Conservation (phyloP, 2,329 filamentous ascomycete genomes). For the Fusarium metavorans region DNA sequence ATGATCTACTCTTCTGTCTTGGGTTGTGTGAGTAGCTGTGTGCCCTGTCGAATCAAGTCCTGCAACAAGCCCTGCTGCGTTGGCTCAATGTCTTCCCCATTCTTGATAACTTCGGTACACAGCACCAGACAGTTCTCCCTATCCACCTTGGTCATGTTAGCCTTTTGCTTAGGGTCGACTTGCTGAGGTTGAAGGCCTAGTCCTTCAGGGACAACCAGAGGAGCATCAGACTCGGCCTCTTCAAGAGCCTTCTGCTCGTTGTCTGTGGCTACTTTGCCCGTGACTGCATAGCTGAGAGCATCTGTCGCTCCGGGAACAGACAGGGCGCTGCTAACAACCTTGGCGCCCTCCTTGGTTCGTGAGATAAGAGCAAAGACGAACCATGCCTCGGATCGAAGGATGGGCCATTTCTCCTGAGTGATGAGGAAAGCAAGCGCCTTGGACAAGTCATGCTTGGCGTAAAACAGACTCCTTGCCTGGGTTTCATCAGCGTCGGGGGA, state of each 20-base stretch:
- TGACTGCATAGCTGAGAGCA: constrained; percentile 62
- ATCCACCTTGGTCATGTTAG: constrained; percentile 64
- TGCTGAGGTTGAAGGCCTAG: constrained; percentile 61
- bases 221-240: constrained; percentile 15
- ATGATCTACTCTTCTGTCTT: constrained; percentile 28
- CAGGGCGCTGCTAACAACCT: constrained; percentile 58
- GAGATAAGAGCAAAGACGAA: constrained; percentile 73
- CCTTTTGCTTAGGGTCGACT: constrained; percentile 56
- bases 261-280: constrained; percentile 51
- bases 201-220: constrained; percentile 45
- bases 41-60: constrained; percentile 63
- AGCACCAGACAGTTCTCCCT: constrained; percentile 72
- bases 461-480: constrained; percentile 54
- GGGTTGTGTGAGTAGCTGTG: constrained; percentile 54
- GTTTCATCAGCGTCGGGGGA: neutral
- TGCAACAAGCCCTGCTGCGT: constrained; percentile 57
- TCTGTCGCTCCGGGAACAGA: constrained; percentile 56
- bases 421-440: constrained; percentile 64
- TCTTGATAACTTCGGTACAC: constrained; percentile 65
- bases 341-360: constrained; percentile 62
- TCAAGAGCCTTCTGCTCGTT: constrained; percentile 30
- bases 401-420: constrained; percentile 68
- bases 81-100: constrained; percentile 54
- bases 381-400: constrained; percentile 70
- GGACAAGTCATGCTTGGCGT: constrained; percentile 58